These are phyloP conservation scores for Nissolia schottii DNA, from an alignment of 306 rosid species.

Conservation along the genomic window DNA sequence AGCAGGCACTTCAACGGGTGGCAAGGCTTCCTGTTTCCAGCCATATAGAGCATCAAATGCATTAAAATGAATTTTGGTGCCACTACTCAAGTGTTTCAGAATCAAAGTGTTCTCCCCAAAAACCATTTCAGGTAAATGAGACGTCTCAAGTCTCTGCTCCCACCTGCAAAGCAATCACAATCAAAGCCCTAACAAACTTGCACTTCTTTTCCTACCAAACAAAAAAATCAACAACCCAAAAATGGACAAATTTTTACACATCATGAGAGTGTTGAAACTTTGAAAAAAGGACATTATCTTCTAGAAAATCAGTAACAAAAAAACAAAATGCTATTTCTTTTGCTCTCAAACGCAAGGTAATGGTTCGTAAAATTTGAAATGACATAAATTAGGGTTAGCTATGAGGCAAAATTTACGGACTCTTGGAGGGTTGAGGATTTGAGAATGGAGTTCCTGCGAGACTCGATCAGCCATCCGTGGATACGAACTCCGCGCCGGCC, in stretches of 20 bases:
- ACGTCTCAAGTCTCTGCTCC: conserved; percentile 78
- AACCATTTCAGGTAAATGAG: conserved; percentile 96
- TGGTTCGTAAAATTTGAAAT: neutral
- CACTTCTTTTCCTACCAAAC: neutral
- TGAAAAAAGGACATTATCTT: neutral
- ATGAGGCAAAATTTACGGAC: conserved; percentile 29
- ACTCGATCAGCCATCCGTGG: conserved; percentile 85
- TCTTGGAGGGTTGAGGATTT: conserved; percentile 54
- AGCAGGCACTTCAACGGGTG: conserved; percentile 95
- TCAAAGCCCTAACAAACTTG: neutral
- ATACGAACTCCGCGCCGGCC: conserved; percentile 68
- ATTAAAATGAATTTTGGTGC: conserved; percentile 70
- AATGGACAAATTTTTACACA: neutral
- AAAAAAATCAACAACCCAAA: neutral
- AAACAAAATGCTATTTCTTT: neutral
- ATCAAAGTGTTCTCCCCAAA: conserved; percentile 74
- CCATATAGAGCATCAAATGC: conserved; percentile 89
- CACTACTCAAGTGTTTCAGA: conserved; percentile 67
- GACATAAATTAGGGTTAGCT: conserved; percentile 10
- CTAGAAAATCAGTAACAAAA: neutral
- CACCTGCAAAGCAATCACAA: conserved; percentile 52
- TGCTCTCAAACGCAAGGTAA: neutral
- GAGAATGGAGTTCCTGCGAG: conserved; percentile 66
- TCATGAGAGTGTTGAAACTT: neutral
- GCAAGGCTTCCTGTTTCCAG: conserved; percentile 95